Conservation (phyloP, 1,139 yeast species). For the Kodamaea suecica region DNA sequence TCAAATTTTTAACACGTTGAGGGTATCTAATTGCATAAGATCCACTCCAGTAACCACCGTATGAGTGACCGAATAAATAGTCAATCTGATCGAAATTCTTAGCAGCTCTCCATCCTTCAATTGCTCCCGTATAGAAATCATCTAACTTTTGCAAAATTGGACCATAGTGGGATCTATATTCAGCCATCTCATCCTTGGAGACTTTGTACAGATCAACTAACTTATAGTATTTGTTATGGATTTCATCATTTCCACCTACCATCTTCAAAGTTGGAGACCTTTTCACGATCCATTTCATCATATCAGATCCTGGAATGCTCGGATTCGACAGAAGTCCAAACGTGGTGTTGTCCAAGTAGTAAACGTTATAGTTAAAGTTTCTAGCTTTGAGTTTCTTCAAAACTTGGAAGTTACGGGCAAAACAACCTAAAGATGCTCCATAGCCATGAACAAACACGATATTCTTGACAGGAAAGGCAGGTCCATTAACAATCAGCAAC, state of each 20-base stretch:
- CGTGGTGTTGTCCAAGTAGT: conserved; percentile 80
- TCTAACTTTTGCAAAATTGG: conserved; percentile 43
- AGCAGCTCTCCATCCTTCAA: conserved; percentile 39
- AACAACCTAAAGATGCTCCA: conserved; percentile 86
- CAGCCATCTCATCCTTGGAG: conserved; percentile 24
- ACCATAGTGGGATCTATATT: conserved; percentile 36
- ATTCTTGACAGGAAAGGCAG: conserved; percentile 25
- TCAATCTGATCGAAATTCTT: conserved; percentile 35
- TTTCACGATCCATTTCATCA: conserved; percentile 30
- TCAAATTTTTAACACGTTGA: conserved; percentile 55
- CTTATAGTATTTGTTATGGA: conserved; percentile 44
- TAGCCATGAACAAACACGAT: conserved; percentile 84
- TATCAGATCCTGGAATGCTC: conserved; percentile 42
- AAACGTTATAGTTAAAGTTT: conserved; percentile 49
- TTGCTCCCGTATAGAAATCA: conserved; percentile 33
- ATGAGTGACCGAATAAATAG: conserved; percentile 44
- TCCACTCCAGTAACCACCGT: conserved; percentile 48
- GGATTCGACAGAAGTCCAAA: conserved; percentile 80
- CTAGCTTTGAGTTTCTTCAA: conserved; percentile 38
- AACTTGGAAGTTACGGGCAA: conserved; percentile 68
- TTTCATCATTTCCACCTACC: conserved; percentile 26
- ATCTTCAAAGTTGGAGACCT: conserved; percentile 29
- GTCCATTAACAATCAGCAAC: conserved; percentile 19
- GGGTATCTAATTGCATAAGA: conserved; percentile 48
- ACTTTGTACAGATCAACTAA: conserved; percentile 35